phyloP scores from a whole-genome alignment of 2,329 filamentous ascomycete genomes.

The Epichloe hybrida region DNA sequence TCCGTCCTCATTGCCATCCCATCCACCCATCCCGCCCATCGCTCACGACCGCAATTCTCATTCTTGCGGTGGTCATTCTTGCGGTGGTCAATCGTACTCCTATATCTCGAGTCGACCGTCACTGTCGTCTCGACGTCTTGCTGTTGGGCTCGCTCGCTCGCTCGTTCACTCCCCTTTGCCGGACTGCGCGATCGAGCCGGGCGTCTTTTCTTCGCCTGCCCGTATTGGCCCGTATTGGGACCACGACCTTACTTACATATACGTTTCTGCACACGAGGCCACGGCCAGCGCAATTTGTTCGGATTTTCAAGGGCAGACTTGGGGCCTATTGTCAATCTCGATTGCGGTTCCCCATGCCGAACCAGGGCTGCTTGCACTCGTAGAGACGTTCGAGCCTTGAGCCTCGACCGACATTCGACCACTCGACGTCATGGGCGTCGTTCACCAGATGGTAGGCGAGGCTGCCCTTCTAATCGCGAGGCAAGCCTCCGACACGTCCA shows the following conservation, averaged over 20 bases:
- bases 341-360: conserved; percentile 1
- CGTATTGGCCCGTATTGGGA: too few species aligned
- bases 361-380: not conserved
- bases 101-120: not conserved
- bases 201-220: not conserved
- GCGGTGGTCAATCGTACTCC: not conserved
- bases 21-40: not conserved
- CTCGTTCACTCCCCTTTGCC: not conserved
- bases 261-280: not conserved
- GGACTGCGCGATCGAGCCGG: not conserved
- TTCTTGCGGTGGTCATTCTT: too few species aligned
- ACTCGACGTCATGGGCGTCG: conserved; percentile 19
- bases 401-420: not conserved
- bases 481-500: conserved; percentile 12
- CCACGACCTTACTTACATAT: not conserved
- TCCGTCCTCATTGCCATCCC: conserved; percentile 1
- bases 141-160: too few species aligned
- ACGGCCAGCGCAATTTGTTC: not conserved
- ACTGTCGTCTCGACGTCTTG: not conserved
- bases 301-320: not conserved
- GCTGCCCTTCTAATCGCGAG: conserved; percentile 24
- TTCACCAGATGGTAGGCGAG: conserved; percentile 24
- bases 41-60: conserved; percentile 2
- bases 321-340: not conserved
- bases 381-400: not conserved